Conservation (phyloP, 345 rosid species). For the Noccaea bulbosa region DNA sequence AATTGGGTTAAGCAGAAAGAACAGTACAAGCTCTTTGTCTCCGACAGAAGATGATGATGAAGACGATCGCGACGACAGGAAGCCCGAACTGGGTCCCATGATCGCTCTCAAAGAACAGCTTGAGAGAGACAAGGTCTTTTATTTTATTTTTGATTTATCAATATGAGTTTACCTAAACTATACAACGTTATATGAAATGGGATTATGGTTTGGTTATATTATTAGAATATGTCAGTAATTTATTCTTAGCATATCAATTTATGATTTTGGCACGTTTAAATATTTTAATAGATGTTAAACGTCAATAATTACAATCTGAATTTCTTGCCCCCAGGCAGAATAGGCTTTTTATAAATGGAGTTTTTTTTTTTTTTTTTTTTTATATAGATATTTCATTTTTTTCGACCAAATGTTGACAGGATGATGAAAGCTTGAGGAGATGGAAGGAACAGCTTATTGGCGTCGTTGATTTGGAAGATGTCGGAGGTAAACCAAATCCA, state of each 20-base stretch:
- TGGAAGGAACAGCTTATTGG: slow-evolving; percentile 96
- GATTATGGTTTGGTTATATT: not conserved
- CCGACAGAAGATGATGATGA: slow-evolving; percentile 46
- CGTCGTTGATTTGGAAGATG: slow-evolving; percentile 64
- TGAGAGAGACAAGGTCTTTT: slow-evolving; percentile 50
- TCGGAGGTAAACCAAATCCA: slow-evolving; percentile 61
- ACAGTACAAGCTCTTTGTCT: slow-evolving; percentile 44
- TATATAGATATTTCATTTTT: not conserved
- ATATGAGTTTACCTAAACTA: not conserved
- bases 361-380: too few species aligned
- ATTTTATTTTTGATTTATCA: not conserved
- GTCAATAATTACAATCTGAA: not conserved
- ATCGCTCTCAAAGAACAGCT: slow-evolving; percentile 55
- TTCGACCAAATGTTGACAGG: slow-evolving; percentile 45
- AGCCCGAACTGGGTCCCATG: slow-evolving; percentile 51
- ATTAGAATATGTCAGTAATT: not conserved
- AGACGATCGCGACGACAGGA: slow-evolving; percentile 39
- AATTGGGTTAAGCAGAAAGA: slow-evolving; percentile 38
- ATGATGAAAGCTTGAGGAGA: slow-evolving; percentile 93
- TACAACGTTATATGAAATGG: not conserved
- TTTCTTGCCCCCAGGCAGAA: not conserved
- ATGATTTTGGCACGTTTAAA: not conserved
- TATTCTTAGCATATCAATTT: not conserved
- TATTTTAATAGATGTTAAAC: not conserved
- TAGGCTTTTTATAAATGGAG: not conserved